Percentiles rank a stretch among this genome's conserved stretches.
These are phyloP conservation scores for Ogataea nakhonphanomensis DNA, from an alignment of 805 yeast species.

Conservation along the genomic window DNA sequence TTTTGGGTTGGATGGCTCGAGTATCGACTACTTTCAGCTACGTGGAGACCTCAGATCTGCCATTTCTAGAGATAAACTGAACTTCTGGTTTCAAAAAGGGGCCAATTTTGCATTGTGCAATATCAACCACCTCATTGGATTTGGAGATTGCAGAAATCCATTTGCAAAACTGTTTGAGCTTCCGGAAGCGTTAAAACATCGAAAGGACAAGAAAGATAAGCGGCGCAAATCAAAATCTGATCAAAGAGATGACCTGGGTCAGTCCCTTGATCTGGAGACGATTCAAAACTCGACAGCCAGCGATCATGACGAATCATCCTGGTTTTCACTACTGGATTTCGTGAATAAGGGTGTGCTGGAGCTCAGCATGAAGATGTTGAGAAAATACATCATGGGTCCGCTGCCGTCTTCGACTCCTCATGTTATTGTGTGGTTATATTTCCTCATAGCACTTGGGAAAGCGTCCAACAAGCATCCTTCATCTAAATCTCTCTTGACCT, in stretches of 20 bases:
- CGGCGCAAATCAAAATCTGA: slow-evolving; percentile 42
- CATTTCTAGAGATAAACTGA: slow-evolving; percentile 44
- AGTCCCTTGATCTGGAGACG: slow-evolving; percentile 21
- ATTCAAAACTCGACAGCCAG: slow-evolving; percentile 26
- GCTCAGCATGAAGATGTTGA: slow-evolving; percentile 63
- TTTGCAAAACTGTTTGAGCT: slow-evolving; percentile 71
- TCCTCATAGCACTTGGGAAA: slow-evolving; percentile 59
- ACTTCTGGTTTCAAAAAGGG: slow-evolving; percentile 75
- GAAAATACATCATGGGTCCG: slow-evolving; percentile 68
- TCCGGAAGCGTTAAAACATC: slow-evolving; percentile 67
- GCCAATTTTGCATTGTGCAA: slow-evolving; percentile 74
- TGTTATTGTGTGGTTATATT: slow-evolving; percentile 73
- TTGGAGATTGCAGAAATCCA: slow-evolving; percentile 73
- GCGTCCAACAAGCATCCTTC: slow-evolving; percentile 46
- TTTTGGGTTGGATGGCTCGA: slow-evolving; percentile 64
- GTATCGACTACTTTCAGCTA: slow-evolving; percentile 57
- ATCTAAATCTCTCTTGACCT: slow-evolving; percentile 44
- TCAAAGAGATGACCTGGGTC: slow-evolving; percentile 10
- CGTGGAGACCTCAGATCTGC: slow-evolving; percentile 36
- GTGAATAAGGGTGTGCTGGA: slow-evolving; percentile 64
- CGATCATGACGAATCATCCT: slow-evolving; percentile 37
- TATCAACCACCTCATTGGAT: slow-evolving; percentile 70
- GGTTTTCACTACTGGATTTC: slow-evolving; percentile 56
- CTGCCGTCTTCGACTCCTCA: slow-evolving; percentile 68
- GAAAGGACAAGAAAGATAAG: slow-evolving; percentile 68